phyloP scores from a whole-genome alignment of 2,329 filamentous ascomycete species.

The Penicillium sp. region DNA sequence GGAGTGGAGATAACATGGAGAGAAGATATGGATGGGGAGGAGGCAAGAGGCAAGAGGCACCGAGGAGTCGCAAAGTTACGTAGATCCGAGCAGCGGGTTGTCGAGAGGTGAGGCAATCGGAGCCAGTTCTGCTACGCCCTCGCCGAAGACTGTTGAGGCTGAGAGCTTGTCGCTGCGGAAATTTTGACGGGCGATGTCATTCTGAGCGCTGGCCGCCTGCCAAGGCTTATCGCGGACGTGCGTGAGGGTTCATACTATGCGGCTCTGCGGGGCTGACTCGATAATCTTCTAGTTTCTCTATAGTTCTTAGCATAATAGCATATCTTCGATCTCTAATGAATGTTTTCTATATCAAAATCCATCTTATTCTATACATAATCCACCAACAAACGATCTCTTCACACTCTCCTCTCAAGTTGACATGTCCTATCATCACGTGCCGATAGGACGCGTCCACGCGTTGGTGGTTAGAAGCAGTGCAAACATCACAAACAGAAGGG shows the following conservation, averaged over 20 bases:
- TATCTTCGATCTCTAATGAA: not conserved
- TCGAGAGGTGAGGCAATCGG: not conserved
- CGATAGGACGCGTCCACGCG: conserved; percentile 10
- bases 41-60: not conserved
- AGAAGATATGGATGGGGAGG: too few relatives aligned
- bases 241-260: not conserved
- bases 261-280: conserved; percentile 6
- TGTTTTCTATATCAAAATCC: not conserved
- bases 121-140: conserved; percentile 1
- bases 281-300: not conserved
- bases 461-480: not conserved
- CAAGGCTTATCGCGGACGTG: conserved; percentile 1
- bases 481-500: conserved; percentile 2
- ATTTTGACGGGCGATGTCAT: conserved; percentile 8
- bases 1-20: conserved; percentile 10
- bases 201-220: conserved; percentile 5
- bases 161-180: not conserved
- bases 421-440: conserved; percentile 9
- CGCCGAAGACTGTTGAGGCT: not conserved
- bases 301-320: too few relatives aligned
- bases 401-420: not conserved
- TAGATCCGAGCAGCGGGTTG: not conserved
- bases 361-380: not conserved
- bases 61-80: not conserved
- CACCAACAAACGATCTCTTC: not conserved